phyloP scores from a whole-genome alignment of 305 asterid species.

The Striga hermonthica region DNA sequence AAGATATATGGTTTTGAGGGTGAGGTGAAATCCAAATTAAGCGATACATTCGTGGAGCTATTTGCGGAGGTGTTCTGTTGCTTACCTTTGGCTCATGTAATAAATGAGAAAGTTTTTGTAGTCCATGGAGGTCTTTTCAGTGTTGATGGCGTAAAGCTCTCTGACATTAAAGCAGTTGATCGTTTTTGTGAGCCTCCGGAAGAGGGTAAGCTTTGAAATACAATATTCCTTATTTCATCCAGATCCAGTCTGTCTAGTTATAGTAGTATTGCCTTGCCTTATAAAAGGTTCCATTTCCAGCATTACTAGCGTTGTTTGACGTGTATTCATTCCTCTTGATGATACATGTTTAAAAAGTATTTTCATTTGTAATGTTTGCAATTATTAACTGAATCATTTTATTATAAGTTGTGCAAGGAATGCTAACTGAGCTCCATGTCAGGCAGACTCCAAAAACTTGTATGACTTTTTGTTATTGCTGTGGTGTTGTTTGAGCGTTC shows the following conservation, averaged over 20 bases:
- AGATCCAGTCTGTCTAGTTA: slow-evolving; percentile 13
- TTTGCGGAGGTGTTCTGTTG: slow-evolving; percentile 98
- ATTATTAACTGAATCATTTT: not conserved
- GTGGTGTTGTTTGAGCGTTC: not conserved
- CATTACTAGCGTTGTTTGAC: not conserved
- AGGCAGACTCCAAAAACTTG: not conserved
- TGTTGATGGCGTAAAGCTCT: slow-evolving; percentile 90
- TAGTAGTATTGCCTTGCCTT: not conserved
- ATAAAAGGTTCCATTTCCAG: too few relatives aligned
- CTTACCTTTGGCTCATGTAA: slow-evolving; percentile 91
- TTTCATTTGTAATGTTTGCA: not conserved
- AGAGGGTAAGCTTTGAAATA: slow-evolving; percentile 61
- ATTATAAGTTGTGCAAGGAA: slow-evolving; percentile 6
- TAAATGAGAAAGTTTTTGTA: slow-evolving; percentile 73
- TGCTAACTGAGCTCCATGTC: slow-evolving; percentile 9
- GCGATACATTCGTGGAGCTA: slow-evolving; percentile 83
- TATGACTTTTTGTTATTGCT: not conserved
- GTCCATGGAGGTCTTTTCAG: slow-evolving; percentile 99
- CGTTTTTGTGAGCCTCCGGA: slow-evolving; percentile 99
- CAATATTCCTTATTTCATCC: slow-evolving; percentile 18
- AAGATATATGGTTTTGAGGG: slow-evolving; percentile 99
- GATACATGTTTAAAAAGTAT: slow-evolving; percentile 1
- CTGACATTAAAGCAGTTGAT: slow-evolving; percentile 83
- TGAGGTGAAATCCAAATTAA: slow-evolving; percentile 90
- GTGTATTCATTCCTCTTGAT: slow-evolving; percentile 16